Conservation (phyloP, 306 rosid species). For the Ormosia emarginata region DNA sequence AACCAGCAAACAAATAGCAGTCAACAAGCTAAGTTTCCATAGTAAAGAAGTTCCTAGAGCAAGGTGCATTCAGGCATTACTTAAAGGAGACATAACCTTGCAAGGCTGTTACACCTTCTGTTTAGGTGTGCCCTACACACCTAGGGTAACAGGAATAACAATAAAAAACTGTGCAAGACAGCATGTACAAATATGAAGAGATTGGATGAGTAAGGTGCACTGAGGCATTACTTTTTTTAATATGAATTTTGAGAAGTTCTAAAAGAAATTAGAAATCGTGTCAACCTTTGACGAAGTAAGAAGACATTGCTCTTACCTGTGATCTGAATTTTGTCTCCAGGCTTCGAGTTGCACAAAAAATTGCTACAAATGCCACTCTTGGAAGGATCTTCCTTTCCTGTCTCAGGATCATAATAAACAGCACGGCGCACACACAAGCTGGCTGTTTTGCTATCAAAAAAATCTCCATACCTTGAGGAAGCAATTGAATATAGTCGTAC, state of each 20-base stretch:
- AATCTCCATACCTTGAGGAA: constrained; percentile 91
- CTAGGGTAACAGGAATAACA: background rate
- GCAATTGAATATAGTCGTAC: constrained; percentile 96
- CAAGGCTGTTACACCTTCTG: background rate
- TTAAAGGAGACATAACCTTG: background rate
- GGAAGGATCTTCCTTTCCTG: constrained; percentile 90
- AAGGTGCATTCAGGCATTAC: background rate
- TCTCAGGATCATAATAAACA: constrained; percentile 85
- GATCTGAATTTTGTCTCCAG: constrained; percentile 88
- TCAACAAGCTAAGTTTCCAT: background rate
- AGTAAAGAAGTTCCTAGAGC: background rate
- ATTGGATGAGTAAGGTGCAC: background rate
- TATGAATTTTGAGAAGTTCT: background rate
- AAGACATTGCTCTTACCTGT: constrained; percentile 55
- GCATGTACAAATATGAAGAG: background rate
- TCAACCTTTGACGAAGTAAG: background rate
- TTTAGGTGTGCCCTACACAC: background rate
- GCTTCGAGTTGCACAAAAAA: constrained; percentile 77
- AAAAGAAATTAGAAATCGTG: background rate
- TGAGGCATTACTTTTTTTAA: background rate
- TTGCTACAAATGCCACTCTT: constrained; percentile 94
- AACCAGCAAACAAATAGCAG: background rate
- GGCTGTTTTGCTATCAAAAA: constrained; percentile 86
- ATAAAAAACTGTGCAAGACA: background rate
- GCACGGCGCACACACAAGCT: constrained; percentile 98